phyloP scores from a whole-genome alignment of 768 basidiomycete genomes.

The Lyophyllum shimeji region DNA sequence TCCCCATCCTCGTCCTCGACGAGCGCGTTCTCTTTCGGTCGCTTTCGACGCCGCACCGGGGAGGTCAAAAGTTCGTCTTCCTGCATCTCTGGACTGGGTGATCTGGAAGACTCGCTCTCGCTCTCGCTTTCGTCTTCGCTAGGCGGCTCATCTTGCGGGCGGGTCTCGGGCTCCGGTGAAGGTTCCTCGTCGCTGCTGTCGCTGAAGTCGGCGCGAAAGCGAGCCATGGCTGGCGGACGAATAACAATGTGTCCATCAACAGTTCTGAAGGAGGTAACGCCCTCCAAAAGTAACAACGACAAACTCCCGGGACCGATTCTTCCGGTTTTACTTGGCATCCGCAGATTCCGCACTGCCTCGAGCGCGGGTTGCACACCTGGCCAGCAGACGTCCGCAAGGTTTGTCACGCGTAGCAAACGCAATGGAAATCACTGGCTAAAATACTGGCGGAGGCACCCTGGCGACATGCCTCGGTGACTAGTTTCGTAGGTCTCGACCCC shows the following conservation, averaged over 20 bases:
- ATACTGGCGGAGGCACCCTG: no score
- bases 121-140: slow-evolving; percentile 36
- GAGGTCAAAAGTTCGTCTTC: slow-evolving; percentile 45
- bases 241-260: slow-evolving; percentile 1
- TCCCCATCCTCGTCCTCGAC: slow-evolving; percentile 58
- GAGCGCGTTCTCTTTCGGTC: slow-evolving; percentile 41
- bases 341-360: no score
- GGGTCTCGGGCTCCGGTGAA: slow-evolving; percentile 24
- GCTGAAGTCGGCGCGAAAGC: slow-evolving; percentile 65
- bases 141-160: slow-evolving; percentile 15
- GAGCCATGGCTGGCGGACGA: slow-evolving; percentile 45
- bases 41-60: slow-evolving; percentile 19
- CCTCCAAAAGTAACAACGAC: not conserved
- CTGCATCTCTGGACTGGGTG: slow-evolving; percentile 45
- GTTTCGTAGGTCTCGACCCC: no score
- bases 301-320: no score
- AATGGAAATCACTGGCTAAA: no score
- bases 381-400: no score
- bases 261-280: not conserved
- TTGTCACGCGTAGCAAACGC: no score
- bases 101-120: slow-evolving; percentile 35
- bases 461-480: no score
- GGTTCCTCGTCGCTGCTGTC: slow-evolving; percentile 54
- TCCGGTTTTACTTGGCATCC: no score
- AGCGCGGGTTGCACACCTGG: no score